A percentile compares a stretch with the other conserved stretches of the same genome.
phyloP scores from a whole-genome alignment of 805 yeast genomes.

The Komagataella kurtzmanii region DNA sequence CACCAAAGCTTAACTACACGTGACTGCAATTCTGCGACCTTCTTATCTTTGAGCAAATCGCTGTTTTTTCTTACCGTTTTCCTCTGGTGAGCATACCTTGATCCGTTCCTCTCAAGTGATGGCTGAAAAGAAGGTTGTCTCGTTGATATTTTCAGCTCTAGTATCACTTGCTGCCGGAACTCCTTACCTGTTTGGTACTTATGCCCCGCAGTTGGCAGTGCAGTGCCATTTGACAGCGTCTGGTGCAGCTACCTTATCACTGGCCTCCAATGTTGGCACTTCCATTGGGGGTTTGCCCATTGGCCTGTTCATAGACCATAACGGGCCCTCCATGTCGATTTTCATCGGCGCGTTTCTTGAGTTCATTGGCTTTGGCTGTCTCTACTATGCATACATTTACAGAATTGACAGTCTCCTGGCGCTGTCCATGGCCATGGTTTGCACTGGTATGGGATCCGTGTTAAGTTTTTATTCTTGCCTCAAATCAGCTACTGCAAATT shows the following conservation, averaged over 20 bases:
- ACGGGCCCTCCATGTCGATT: constrained; percentile 42
- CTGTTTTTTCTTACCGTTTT: too few relatives aligned
- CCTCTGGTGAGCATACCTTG: background rate
- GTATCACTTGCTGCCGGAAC: constrained; percentile 64
- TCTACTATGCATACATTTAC: constrained; percentile 32
- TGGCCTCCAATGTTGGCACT: constrained; percentile 50
- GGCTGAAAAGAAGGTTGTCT: constrained; percentile 3
- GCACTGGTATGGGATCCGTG: constrained; percentile 56
- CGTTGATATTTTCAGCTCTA: constrained; percentile 16
- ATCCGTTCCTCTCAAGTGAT: background rate
- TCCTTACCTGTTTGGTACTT: constrained; percentile 63
- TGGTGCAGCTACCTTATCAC: constrained; percentile 50
- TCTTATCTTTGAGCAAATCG: background rate
- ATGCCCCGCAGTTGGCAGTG: constrained; percentile 55
- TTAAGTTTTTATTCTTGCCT: constrained; percentile 46
- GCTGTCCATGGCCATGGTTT: constrained; percentile 33
- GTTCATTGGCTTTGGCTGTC: constrained; percentile 37
- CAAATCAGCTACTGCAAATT: constrained; percentile 47
- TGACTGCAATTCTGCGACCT: background rate
- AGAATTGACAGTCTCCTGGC: constrained; percentile 23
- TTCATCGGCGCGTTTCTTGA: constrained; percentile 41
- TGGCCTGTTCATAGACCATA: constrained; percentile 50
- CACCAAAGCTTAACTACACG: background rate
- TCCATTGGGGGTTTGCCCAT: constrained; percentile 61
- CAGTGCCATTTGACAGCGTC: constrained; percentile 43